A percentile compares a stretch with the other conserved stretches of the same genome.
Evolutionary conservation across 805 yeast genomes (phyloP).

Genomic region (Metschnikowia colocasiae): DNA sequence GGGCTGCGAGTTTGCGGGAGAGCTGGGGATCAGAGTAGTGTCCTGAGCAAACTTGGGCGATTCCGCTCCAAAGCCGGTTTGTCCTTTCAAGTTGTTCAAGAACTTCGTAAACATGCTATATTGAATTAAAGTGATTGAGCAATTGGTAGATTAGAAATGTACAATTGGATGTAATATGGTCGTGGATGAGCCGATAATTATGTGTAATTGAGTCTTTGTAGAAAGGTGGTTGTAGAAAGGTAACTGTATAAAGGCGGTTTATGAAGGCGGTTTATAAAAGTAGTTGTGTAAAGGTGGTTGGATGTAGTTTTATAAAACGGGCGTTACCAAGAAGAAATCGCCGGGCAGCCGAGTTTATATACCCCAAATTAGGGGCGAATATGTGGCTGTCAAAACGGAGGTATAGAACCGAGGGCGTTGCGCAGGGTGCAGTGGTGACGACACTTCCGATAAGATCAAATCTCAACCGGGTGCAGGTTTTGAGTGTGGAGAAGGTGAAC

Average conservation of each 20-base stretch:
- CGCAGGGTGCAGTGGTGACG: conserved; percentile 1
- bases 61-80: conserved; percentile 4
- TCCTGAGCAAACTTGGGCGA: conserved; percentile 7
- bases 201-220: too few species aligned
- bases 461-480: not conserved
- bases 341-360: conserved; percentile 1
- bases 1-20: conserved; percentile 5
- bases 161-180: too few species aligned
- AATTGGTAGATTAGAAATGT: too few species aligned
- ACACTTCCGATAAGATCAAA: conserved; percentile 1
- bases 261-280: too few species aligned
- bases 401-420: conserved; percentile 2
- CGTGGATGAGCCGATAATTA: too few species aligned
- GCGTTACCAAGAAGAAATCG: too few species aligned
- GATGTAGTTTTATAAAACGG: too few species aligned
- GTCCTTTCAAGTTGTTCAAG: conserved; percentile 14
- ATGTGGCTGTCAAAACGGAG: conserved; percentile 5
- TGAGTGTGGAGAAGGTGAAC: conserved; percentile 1
- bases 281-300: too few species aligned
- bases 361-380: conserved; percentile 1
- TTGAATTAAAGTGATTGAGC: not conserved
- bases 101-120: conserved; percentile 15
- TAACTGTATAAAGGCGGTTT: too few species aligned
- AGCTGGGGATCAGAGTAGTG: conserved; percentile 6
- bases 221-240: too few species aligned